Evolutionary conservation across 2,329 filamentous ascomycete species (phyloP), one percentile per base, ranked within the genome.

Genomic region (Fusarium solani-melongenae): DNA sequence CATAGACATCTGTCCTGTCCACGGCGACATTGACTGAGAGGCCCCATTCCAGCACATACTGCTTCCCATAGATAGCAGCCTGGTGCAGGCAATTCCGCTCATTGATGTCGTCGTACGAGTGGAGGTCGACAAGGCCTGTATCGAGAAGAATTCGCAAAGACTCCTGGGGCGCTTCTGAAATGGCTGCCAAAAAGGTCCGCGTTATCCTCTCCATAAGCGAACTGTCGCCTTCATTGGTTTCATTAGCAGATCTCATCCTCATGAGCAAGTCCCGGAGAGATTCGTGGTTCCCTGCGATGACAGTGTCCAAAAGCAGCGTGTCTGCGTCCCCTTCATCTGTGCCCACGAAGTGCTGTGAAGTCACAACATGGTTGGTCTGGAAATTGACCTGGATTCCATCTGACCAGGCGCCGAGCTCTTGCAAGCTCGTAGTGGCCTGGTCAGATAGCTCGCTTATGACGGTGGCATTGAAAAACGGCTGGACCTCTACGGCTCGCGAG

Each of bases 361-460:
- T 92, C 62, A 92, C 90, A 69, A 91, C 88, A 77, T 92, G 90
- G 57, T 91, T 90, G 12, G 87, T 84, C 70, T 94, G 93, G 78
- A 95, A 97, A 77, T 92, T 93, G 79, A 98, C 92, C 81, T 97
- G 93, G 77, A 98, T 96, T 24, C 96, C 96, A 83, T 99, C 96
- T 22, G 95, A 95, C 96, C 96, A 98, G 38, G 96, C 96, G 62
- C 96, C 96, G 55, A 98, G 91, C 80, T 98, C 96, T 76, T 98
- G 92, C 39, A 98, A 86, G 77, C 95, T 97, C n/a, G 95, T 98
- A 1, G 96, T 98, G 10, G 96, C 96, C 84, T 98, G 95, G 76
- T 99, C 96, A 6, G 96, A 98, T 12, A 99, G 89, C 79, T 97
- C 96, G 83, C 95, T 97, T 79, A 99, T 97, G 76, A 98, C 95